Evolutionary conservation across 2,329 filamentous ascomycete genomes (phyloP), one percentile per base, ranked within the genome.

Genomic region (Nemania bipapillata): DNA sequence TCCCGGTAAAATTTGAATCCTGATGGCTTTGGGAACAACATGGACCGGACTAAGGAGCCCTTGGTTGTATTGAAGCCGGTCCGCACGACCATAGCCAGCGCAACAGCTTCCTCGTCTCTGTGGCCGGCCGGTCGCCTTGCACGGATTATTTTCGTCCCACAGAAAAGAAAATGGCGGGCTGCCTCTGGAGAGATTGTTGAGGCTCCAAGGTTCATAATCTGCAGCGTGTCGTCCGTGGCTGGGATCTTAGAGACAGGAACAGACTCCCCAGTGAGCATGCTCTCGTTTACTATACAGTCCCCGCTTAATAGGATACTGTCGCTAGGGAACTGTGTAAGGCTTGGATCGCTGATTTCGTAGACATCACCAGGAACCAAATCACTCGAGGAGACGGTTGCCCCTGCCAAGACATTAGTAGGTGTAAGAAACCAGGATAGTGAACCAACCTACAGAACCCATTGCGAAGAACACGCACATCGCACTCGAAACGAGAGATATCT

Each of bases 1-100:
- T 99, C 96, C 49, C 93, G 89, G 79, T 99, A 99, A 79, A 99
- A 99, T 76, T 96, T 98, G 87, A 99, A 99, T 0, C 95, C 95
- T 0, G 95, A 97, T 1, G 96, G 96, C 77, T 99, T 99, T 0
- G 96, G 96, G 78, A 99, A 99, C 42, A 99, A 87, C 95, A 99
- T 99, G 0, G 96, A 98, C 26, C 96, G 91, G 67, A 99, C 94
- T 20, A 99, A 84, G 9, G 96, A 93, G 26, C 96, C 96, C 79
- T 99, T 99, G 1, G 96, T 99, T 0, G 96, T 99, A 79, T 96
- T 96, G 81, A 99, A 99, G 1, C 96, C 96, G 2, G 94, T 99
- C 70, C 96, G 89, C 30, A 97, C 90, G 17, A 97, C 94, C 81
- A 99, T 90, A 12, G 95, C 96, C 40, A 99, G 85, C 1, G 93